These are phyloP conservation scores for Acacia concinna DNA, from an alignment of 331 rosid genomes.

Conservation along the genomic window DNA sequence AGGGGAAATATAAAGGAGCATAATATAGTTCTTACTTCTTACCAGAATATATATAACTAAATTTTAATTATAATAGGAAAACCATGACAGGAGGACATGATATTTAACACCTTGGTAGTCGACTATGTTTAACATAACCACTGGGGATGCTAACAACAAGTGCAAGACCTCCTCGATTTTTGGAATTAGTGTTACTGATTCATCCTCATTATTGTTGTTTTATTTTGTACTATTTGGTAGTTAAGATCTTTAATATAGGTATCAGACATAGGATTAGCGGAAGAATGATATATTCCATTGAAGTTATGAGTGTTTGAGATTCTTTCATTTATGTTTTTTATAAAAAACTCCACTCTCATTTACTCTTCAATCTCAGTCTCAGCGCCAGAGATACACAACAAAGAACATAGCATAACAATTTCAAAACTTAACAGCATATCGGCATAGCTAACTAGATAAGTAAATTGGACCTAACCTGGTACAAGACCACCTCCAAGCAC, in stretches of 20 bases:
- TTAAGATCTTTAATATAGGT: neutral
- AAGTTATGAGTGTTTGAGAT: neutral
- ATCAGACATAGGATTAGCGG: neutral
- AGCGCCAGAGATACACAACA: neutral
- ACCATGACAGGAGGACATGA: neutral
- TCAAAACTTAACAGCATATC: neutral
- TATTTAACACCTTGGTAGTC: neutral
- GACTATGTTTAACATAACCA: neutral
- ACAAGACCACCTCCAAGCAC: conserved; percentile 98
- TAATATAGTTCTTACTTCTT: neutral
- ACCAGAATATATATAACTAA: neutral
- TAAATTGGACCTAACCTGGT: conserved; percentile 60
- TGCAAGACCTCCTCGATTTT: neutral
- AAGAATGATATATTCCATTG: neutral
- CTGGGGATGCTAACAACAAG: neutral
- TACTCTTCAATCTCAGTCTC: neutral
- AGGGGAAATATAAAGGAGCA: neutral
- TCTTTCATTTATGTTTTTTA: neutral
- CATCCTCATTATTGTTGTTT: neutral
- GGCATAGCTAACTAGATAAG: neutral
- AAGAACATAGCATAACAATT: neutral
- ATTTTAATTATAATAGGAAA: neutral
- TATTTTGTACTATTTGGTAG: neutral
- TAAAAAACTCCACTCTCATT: neutral
- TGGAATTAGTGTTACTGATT: neutral